Conservation (phyloP, 1,284 basidiomycete species). For the Puccinia coronata region DNA sequence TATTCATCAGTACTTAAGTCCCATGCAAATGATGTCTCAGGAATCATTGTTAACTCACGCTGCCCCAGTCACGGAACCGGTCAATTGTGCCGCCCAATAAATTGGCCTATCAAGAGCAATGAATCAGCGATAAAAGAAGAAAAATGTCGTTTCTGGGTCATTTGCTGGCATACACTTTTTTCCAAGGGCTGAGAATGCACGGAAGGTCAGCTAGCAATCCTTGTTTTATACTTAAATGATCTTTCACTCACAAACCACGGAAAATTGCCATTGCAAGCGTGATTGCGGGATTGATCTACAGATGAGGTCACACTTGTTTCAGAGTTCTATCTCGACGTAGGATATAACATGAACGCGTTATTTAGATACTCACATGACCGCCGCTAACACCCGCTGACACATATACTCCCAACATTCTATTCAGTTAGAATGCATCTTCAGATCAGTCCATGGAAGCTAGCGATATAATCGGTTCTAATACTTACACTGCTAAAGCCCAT, state of each 20-base stretch:
- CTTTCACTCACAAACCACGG: conserved; percentile 34
- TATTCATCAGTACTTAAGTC: neutral
- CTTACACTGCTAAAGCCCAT: conserved; percentile 46
- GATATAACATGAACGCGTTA: no score
- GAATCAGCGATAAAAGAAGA: neutral
- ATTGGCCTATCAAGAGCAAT: conserved; percentile 26
- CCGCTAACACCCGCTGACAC: conserved; percentile 44
- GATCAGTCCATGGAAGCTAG: neutral
- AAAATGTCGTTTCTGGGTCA: neutral
- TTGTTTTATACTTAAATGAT: neutral
- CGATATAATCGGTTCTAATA: neutral
- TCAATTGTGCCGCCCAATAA: conserved; percentile 43
- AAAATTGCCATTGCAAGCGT: conserved; percentile 41
- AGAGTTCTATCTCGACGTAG: neutral
- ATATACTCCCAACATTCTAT: conserved; percentile 38
- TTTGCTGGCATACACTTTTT: conserved; percentile 38
- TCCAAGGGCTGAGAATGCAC: conserved; percentile 27
- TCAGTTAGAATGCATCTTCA: neutral
- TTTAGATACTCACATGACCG: conserved; percentile 35
- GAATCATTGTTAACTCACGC: conserved; percentile 4
- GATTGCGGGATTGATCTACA: conserved; percentile 45
- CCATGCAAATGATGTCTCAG: neutral
- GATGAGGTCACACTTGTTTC: neutral
- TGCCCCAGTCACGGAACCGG: conserved; percentile 37
- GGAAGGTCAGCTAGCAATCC: neutral